Evolutionary conservation across 148 eudicot genomes (phyloP).

Genomic region (Rheum nobile): DNA sequence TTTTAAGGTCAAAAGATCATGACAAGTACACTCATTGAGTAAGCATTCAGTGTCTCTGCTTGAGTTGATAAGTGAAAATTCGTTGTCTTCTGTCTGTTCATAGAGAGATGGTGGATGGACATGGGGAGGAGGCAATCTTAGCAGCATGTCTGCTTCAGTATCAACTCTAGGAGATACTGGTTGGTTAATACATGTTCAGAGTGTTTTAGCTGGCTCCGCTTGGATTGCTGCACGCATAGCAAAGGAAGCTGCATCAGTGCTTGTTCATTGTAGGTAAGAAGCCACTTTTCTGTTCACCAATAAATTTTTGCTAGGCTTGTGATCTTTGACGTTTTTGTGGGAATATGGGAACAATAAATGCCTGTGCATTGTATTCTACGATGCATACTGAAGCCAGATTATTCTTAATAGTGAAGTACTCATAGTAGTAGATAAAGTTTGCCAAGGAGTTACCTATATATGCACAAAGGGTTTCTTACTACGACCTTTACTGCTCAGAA

Average conservation of each 20-base stretch:
- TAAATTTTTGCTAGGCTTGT: background rate
- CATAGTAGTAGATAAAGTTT: background rate
- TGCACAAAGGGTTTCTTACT: background rate
- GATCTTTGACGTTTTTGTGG: background rate
- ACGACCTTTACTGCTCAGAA: background rate
- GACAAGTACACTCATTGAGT: background rate
- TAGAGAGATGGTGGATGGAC: conserved; percentile 97
- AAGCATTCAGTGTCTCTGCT: background rate
- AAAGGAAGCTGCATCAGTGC: conserved; percentile 89
- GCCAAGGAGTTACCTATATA: background rate
- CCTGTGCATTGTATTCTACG: background rate
- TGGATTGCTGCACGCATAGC: conserved; percentile 99
- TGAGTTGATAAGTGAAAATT: background rate
- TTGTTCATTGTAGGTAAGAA: conserved; percentile 94
- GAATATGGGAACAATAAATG: background rate
- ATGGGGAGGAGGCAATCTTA: conserved; percentile 97
- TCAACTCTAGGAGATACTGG: conserved; percentile 96
- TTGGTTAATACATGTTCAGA: conserved; percentile 95
- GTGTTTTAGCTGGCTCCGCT: conserved; percentile 93
- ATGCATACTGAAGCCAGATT: background rate
- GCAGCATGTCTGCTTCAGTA: conserved; percentile 99
- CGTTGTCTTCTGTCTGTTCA: conserved; percentile 6
- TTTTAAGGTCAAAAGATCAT: background rate
- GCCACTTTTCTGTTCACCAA: background rate
- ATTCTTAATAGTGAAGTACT: background rate